Evolutionary conservation across 2,329 filamentous ascomycete genomes (phyloP).

Genomic region (Emericellopsis atlantica): DNA sequence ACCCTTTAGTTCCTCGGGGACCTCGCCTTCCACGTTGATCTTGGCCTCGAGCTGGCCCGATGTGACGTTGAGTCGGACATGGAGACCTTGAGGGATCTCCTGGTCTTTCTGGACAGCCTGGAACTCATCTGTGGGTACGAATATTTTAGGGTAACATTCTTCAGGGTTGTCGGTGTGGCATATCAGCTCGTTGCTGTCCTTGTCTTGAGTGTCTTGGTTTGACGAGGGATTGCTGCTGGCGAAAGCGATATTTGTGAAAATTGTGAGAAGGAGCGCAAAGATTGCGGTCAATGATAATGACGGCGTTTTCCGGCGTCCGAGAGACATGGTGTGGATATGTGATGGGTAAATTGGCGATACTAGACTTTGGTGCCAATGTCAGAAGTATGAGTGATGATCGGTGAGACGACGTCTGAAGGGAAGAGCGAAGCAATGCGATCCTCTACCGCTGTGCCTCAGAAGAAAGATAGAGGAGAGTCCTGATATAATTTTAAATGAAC

Average conservation of each 20-base stretch:
- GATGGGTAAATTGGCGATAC: background rate
- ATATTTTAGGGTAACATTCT: slow-evolving; percentile 55
- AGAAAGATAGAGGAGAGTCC: background rate
- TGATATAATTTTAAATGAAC: background rate
- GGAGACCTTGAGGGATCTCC: slow-evolving; percentile 50
- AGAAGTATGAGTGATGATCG: too few relatives aligned
- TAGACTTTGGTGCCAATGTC: background rate
- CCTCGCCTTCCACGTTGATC: slow-evolving; percentile 45
- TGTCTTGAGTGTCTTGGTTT: slow-evolving; percentile 21
- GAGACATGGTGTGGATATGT: background rate
- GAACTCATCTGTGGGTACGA: slow-evolving; percentile 52
- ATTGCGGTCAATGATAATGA: slow-evolving; percentile 9
- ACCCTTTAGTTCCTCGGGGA: slow-evolving; percentile 42
- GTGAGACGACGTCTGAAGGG: background rate
- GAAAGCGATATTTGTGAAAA: slow-evolving; percentile 9
- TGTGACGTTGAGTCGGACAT: slow-evolving; percentile 52
- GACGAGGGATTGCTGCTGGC: slow-evolving; percentile 16
- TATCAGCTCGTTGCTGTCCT: slow-evolving; percentile 36
- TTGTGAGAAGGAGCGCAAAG: slow-evolving; percentile 13
- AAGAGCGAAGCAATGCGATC: background rate
- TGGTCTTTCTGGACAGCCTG: slow-evolving; percentile 51
- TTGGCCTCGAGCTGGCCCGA: slow-evolving; percentile 55
- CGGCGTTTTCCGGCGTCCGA: background rate
- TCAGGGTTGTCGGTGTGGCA: slow-evolving; percentile 46
- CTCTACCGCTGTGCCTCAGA: background rate